Base-by-base conservation (phyloP, 1,284 basidiomycete species). In the Sparassis latifolia region DNA sequence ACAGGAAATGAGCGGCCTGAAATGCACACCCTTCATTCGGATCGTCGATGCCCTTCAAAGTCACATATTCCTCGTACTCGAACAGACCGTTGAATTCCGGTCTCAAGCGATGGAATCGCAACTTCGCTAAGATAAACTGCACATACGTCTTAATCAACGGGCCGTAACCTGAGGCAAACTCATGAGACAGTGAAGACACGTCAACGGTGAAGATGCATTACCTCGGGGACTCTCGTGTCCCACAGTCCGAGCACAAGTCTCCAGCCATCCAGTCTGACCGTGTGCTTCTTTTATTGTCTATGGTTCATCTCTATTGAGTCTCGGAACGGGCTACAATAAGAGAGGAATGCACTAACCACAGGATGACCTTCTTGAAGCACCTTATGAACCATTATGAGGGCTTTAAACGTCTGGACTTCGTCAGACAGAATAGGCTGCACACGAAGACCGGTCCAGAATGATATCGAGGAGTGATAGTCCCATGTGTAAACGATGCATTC, bases 401-500 rank as follows among this genome's bases (percentile, higher is more conserved):
- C 89, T 69, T 97, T 97, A 79, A 97, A 97, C 0, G 94, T 95
- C 71, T 96, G 93, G 0, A 97, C 84, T 72, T 97, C 94, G 67
- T 97, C 94, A 3, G 92, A 82, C 29, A 97, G 73, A 60, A 97
- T 96, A 37, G 94, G 94, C 61, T 96, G 93, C 3, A 97, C 95
- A 43, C 94, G 80, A 10, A 97, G 77, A 30, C 92, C 92, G 59
- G 90, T 93, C 95, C 95, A 97, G 64, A 97, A 95, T 5, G 93
- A 94, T 61, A 92, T 84, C 38, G 93, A 96, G n/a, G 91, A 89
- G 65, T 96, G 93, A 65, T 97, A 97, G 68, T 97, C 94, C 94
- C 94, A 97, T 10, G 94, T 97, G 69, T 94, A 97, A 33, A 97
- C 91, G 66, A 97, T 96, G 61, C 89, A 92, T 74, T 96, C 94